Conservation (phyloP, 495 filamentous ascomycete species). For the Echria macrotheca region DNA sequence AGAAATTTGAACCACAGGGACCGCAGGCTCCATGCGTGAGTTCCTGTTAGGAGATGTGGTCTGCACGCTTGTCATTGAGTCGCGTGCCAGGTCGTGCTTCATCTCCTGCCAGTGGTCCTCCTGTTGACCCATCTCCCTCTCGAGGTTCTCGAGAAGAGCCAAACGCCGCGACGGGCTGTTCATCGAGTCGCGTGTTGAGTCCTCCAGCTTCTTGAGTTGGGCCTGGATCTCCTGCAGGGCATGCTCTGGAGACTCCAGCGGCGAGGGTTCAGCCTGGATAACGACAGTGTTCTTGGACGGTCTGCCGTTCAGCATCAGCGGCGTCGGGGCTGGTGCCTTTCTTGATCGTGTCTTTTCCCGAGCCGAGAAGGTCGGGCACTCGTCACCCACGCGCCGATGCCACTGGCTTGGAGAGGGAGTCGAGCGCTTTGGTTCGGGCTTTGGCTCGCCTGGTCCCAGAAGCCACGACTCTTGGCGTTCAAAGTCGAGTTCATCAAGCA, state of each 20-base stretch:
- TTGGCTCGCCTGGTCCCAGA: conserved; percentile 4
- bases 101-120: conserved; percentile 47
- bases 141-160: conserved; percentile 44
- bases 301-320: conserved; percentile 36
- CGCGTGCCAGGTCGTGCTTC: conserved; percentile 39
- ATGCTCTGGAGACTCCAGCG: conserved; percentile 43
- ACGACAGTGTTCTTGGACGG: conserved; percentile 29
- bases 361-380: conserved; percentile 49
- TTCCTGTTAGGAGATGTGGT: conserved; percentile 23
- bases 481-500: conserved; percentile 26
- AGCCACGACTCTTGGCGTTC: conserved; percentile 1
- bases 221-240: conserved; percentile 46
- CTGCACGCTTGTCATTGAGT: conserved; percentile 43
- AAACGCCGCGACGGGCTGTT: conserved; percentile 33
- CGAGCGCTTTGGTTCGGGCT: conserved; percentile 9
- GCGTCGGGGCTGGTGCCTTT: conserved; percentile 45
- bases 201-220: conserved; percentile 42
- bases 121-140: conserved; percentile 49
- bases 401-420: conserved; percentile 28
- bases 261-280: conserved; percentile 40
- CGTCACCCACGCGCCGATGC: conserved; percentile 48
- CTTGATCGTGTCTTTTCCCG: conserved; percentile 33
- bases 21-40: conserved; percentile 25
- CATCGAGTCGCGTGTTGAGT: conserved; percentile 23
- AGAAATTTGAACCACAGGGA: conserved; percentile 15